Evolutionary conservation across 148 eudicot species (phyloP), one percentile per base, ranked within the genome.

Genomic region (Mesembryanthemum crystallinum): DNA sequence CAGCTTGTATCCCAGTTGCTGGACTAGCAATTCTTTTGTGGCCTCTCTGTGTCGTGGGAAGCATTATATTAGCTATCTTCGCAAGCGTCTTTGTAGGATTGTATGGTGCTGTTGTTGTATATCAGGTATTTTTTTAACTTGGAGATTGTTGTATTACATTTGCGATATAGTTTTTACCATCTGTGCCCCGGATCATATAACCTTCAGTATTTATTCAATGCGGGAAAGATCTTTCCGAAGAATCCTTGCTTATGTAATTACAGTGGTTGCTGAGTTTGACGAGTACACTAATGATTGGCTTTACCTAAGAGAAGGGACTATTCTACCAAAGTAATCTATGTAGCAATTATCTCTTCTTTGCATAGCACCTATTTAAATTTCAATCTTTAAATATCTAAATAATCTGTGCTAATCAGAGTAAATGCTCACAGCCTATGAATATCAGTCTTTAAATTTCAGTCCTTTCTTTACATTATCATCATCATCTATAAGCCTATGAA

Each of bases 201-300:
- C 28, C 59, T 72, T 51, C 8, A 20, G 45, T 77, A 10, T 43
- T 71, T 45, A 45, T 59, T 71, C 68, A 24, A 33, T 87, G 79
- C 79, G 92, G 99, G 99, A 95, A 81, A 88, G 96, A 81, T 95
- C 99, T 23, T 85, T 92, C 60, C 74, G 78, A 61, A 87, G 90
- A 71, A 98, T 98, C 37, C 81, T 89, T 78, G 96, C 97, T 65
- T 95, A 88, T 76, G 87, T 95, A 35, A 76, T 95, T 81, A 92
- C 99, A 1, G 88, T 89, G 91, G 91, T 95, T 77, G 94, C 99
- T n/a, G 94, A 88, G 72, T 95, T 95, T 76, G 99, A 95, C 58
- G 99, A 95, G 87, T 95, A 92, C 79, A 91, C 97, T 0, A 95
- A 95, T 58, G 97, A 95, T 74, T 95, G 89, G 93, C 92, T 95